Percentiles rank a stretch among this genome's conserved stretches.
These are phyloP conservation scores for Solanum rostratum DNA, from an alignment of 257 asterid genomes.

Conservation along the genomic window DNA sequence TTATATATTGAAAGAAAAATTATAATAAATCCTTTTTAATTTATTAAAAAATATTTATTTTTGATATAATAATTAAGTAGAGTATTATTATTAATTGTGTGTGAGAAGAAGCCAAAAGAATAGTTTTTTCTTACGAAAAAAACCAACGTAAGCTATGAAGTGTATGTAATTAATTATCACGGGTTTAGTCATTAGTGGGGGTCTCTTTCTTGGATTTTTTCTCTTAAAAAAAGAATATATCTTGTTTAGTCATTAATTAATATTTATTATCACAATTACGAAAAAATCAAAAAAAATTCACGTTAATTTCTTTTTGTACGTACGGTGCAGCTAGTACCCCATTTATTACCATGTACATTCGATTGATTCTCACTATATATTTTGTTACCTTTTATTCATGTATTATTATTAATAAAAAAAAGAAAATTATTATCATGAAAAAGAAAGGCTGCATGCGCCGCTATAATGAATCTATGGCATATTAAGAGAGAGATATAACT, in stretches of 20 bases:
- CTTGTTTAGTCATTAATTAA: not conserved
- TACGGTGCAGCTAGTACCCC: not conserved
- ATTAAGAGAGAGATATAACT: not conserved
- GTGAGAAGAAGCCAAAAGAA: not conserved
- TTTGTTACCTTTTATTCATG: too few relatives aligned
- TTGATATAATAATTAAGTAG: not conserved
- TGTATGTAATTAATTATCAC: not conserved
- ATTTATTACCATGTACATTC: not conserved
- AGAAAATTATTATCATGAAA: not conserved
- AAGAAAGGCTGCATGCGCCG: not conserved
- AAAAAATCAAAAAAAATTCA: not conserved
- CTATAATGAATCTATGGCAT: not conserved
- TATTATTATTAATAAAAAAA: not conserved
- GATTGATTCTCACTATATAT: not conserved
- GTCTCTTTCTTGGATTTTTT: not conserved
- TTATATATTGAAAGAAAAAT: too few relatives aligned
- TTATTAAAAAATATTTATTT: too few relatives aligned
- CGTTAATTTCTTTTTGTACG: not conserved
- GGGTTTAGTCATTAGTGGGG: not conserved
- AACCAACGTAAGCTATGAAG: not conserved
- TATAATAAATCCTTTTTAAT: too few relatives aligned
- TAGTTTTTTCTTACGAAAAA: not conserved
- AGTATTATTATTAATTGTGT: not conserved
- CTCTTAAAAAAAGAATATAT: too few relatives aligned
- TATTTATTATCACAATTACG: not conserved